Percentiles rank a stretch among this genome's conserved stretches.
Evolutionary conservation across 495 filamentous ascomycete species (phyloP).

Genomic region (Neurospora africana): DNA sequence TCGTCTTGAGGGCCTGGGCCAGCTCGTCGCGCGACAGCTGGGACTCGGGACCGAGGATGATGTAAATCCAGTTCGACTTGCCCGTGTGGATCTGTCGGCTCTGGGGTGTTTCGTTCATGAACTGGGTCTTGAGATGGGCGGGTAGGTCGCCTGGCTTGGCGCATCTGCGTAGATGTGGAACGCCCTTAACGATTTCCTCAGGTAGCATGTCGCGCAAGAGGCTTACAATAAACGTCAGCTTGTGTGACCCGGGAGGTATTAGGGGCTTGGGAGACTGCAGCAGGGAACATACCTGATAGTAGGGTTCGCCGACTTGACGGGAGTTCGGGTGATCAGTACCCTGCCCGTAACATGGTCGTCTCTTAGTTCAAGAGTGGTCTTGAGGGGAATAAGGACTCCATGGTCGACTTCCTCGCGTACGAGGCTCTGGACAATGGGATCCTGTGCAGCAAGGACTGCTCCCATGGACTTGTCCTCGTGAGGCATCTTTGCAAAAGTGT

Average conservation of each 20-base stretch:
- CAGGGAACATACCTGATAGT: conserved; percentile 33
- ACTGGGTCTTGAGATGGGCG: conserved; percentile 34
- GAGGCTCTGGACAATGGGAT: conserved; percentile 19
- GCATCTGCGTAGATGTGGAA: conserved; percentile 74
- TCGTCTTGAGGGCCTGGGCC: conserved; percentile 18
- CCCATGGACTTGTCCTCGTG: conserved; percentile 15
- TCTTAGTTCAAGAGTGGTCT: conserved; percentile 43
- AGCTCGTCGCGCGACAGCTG: conserved; percentile 31
- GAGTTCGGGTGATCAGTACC: conserved; percentile 43
- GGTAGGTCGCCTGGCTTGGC: conserved; percentile 64
- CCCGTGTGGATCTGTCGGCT: conserved; percentile 35
- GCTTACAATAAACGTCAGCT: conserved; percentile 19
- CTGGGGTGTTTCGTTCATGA: conserved; percentile 32
- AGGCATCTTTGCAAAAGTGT: conserved; percentile 13
- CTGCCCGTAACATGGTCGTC: conserved; percentile 35
- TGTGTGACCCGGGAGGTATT: conserved; percentile 1
- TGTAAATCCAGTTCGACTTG: conserved; percentile 39
- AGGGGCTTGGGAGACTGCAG: background rate
- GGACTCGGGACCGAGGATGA: conserved; percentile 33
- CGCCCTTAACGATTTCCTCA: conserved; percentile 46
- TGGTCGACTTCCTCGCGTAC: conserved; percentile 20
- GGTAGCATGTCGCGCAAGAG: conserved; percentile 38
- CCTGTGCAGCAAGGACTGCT: conserved; percentile 17
- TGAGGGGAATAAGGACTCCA: conserved; percentile 42
- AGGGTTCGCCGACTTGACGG: conserved; percentile 40